Evolutionary conservation across 257 asterid species (phyloP).

Genomic region (Przewalskia tangutica): DNA sequence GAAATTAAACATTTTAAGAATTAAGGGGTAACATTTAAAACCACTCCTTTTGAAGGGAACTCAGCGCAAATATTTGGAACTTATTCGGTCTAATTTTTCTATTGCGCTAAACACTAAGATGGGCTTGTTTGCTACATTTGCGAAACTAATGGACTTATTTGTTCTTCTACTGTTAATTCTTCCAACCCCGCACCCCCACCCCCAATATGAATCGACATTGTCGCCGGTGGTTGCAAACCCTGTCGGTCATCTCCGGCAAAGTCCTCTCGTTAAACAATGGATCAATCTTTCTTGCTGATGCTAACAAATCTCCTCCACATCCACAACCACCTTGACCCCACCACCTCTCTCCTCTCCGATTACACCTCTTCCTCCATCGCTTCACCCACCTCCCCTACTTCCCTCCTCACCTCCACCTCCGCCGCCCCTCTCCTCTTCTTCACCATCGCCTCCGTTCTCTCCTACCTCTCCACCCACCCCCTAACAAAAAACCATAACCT

Average conservation of each 20-base stretch:
- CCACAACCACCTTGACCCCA: constrained; percentile 91
- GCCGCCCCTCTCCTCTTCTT: constrained; percentile 97
- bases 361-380: constrained; percentile 38
- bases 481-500: constrained; percentile 22
- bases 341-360: constrained; percentile 72
- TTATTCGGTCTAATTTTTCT: background rate
- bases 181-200: background rate
- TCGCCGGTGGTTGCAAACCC: constrained; percentile 2
- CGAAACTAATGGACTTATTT: background rate
- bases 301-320: constrained; percentile 87
- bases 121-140: background rate
- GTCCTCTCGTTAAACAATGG: constrained; percentile 28
- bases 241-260: background rate
- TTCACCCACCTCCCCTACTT: constrained; percentile 36
- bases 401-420: constrained; percentile 55
- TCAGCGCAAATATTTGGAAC: no score
- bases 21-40: no score
- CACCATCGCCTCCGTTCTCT: constrained; percentile 90
- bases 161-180: background rate
- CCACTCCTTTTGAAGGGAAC: no score
- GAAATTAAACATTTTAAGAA: no score
- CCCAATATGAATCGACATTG: background rate
- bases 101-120: background rate
- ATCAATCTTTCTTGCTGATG: constrained; percentile 80
- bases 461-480: constrained; percentile 72